These are phyloP conservation scores for Deinandra increscens DNA, from an alignment of 129 eudicot species.

Conservation along the genomic window DNA sequence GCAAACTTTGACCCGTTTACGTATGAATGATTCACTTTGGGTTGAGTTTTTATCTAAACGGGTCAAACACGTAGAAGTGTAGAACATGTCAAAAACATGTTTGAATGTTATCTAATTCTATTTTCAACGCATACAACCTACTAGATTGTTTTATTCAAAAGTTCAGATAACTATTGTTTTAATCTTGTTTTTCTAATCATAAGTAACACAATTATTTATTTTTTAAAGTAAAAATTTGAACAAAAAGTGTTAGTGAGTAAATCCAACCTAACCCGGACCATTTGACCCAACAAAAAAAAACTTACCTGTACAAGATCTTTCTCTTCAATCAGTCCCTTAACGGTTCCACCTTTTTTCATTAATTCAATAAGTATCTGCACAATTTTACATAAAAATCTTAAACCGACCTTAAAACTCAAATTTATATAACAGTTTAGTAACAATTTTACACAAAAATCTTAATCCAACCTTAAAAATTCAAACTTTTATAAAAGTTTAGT, in stretches of 20 bases:
- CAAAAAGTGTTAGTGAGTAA: not conserved
- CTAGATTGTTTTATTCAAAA: not conserved
- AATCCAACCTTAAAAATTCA: not conserved
- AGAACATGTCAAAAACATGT: not conserved
- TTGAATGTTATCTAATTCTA: not conserved
- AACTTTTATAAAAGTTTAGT: not conserved
- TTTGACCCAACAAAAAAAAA: slow-evolving; percentile 8
- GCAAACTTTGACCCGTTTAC: not conserved
- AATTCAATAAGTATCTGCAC: slow-evolving; percentile 89
- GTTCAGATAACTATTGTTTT: not conserved
- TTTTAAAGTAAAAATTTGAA: too few species aligned
- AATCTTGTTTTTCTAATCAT: not conserved
- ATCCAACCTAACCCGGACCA: not conserved
- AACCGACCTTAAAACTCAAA: not conserved
- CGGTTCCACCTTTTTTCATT: slow-evolving; percentile 95
- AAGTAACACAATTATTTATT: too few species aligned
- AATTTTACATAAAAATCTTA: slow-evolving; percentile 11
- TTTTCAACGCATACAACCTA: not conserved
- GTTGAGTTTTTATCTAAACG: not conserved
- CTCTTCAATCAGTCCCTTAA: slow-evolving; percentile 80
- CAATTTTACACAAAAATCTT: slow-evolving; percentile 11
- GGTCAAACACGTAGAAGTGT: not conserved
- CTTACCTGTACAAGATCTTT: slow-evolving; percentile 94
- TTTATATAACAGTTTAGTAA: not conserved
- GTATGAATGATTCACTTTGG: not conserved